A percentile compares a stretch with the other conserved stretches of the same genome.
phyloP scores from a whole-genome alignment of 441 rosid species.

The Brassica hybrid region DNA sequence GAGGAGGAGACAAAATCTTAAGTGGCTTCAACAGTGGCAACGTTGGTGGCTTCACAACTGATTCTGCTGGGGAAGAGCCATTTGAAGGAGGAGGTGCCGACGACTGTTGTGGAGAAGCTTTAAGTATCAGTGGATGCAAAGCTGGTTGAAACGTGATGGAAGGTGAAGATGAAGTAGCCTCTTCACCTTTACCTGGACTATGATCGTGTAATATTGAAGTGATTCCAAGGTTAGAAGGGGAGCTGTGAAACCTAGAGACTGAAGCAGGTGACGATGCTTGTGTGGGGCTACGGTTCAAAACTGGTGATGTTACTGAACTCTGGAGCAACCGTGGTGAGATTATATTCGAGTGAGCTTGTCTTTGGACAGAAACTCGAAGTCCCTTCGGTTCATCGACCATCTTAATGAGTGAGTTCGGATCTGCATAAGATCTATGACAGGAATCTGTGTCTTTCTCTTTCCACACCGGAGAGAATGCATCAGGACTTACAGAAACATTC shows the following conservation, averaged over 20 bases:
- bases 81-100: constrained; percentile 11
- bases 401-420: constrained; percentile 48
- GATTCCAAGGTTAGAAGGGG: constrained; percentile 65
- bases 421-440: constrained; percentile 42
- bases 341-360: constrained; percentile 59
- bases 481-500: constrained; percentile 38
- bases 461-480: constrained; percentile 40
- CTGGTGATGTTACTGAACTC: constrained; percentile 51
- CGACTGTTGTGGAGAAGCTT: constrained; percentile 12
- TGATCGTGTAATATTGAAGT: constrained; percentile 79
- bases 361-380: constrained; percentile 55
- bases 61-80: constrained; percentile 32
- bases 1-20: constrained; percentile 39
- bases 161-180: constrained; percentile 45
- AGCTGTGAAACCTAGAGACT: constrained; percentile 54
- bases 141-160: constrained; percentile 37
- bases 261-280: constrained; percentile 59
- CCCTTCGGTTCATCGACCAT: constrained; percentile 56
- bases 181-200: constrained; percentile 51
- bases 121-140: constrained; percentile 25
- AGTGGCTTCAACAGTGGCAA: constrained; percentile 40
- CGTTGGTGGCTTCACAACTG: constrained; percentile 35
- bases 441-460: constrained; percentile 38
- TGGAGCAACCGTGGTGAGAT: constrained; percentile 57
- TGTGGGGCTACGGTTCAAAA: constrained; percentile 45